Base-by-base conservation (phyloP, 140 eudicot genomes). In the Ambrosia hybrid region DNA sequence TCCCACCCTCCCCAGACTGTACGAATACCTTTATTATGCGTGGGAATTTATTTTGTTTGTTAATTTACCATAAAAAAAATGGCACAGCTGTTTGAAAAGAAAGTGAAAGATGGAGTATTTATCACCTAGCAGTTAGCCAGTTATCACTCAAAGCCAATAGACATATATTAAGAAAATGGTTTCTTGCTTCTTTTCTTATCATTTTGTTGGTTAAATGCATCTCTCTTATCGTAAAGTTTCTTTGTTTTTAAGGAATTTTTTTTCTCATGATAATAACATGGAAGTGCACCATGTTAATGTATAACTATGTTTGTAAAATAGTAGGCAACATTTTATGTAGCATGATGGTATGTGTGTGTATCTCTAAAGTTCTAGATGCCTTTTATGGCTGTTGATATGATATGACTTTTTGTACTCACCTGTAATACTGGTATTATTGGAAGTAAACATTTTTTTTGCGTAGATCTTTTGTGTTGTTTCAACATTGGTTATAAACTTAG, bases 391-490 rank as follows among this genome's bases (percentile, higher is more conserved):
- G n/a, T n/a, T n/a, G n/a, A 36, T 57, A 57, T 14, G 39, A 46
- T 37, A 11, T 34, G 34, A 14, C 33, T 57, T 4, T 55, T 67
- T 56, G 30, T 67, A 36, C 65, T 43, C 33, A 33, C 38, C 14
- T 55, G 51, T n/a, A n/a, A 73, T 51, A 64, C 64, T 34, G 64
- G n/a, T 51, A 34, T 11, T 16, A 34, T 72, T 9, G 16, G 30
- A 21, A 21, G 30, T 21, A 21, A 21, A 21, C 30, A 21, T 21
- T 21, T 41, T 41, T 62, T 21, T 51, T n/a, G 76, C 39, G 12
- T n/a, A 38, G 57, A 26, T 65, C 26, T 75, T 66, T 58, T 38
- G 21, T 8, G 38, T 75, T 55, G 9, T 65, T 51, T 52, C 43
- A 55, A 51, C 21, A 12, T 37, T 9, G 53, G 10, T 55, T 43